Evolutionary conservation across 1,139 yeast genomes (phyloP), one percentile per base, ranked within the genome.

Genomic region (Lodderomyces jiufengensis): DNA sequence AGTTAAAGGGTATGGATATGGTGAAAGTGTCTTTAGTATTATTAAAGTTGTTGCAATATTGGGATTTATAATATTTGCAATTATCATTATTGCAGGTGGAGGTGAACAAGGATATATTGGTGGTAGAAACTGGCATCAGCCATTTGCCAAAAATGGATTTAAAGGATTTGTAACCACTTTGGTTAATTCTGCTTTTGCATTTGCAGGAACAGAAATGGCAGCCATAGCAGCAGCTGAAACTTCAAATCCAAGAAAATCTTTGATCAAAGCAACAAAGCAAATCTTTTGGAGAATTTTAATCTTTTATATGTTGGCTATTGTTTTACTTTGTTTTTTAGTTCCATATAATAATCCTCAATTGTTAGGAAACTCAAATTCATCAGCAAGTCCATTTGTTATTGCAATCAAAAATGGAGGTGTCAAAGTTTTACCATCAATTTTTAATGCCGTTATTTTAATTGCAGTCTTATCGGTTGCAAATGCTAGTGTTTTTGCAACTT

Each of bases 1-100:
- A 6, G 72, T 66, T 5, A 59, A 60, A 42, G 71, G 71, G 4
- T 68, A 67, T 43, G 74, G 74, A 24, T 72, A 66, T 48, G 68
- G 71, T 7, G 73, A 67, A 44, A 66, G 66, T 39, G 40, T 63
- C 4, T 66, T 67, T 38, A 63, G 67, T 14, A 37, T 59, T 21
- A 51, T 66, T 35, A 68, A 67, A 48, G 72, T 67, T 2, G 47
- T 59, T 20, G 63, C 72, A 2, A 66, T 68, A 6, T 39, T 59
- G 20, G 70, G 71, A 18, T 67, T 68, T 42, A 62, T 64, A 33
- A 61, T 68, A 27, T 57, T 66, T 42, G 61, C 69, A 37, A 54
- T 67, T 29, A 65, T 68, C 3, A 55, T 67, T 27, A 61, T 66
- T 18, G 59, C 66, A 29, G 73, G 73, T 14, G 73, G 73, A 24